Conservation (phyloP, 345 rosid species). For the Syzygium jambos region DNA sequence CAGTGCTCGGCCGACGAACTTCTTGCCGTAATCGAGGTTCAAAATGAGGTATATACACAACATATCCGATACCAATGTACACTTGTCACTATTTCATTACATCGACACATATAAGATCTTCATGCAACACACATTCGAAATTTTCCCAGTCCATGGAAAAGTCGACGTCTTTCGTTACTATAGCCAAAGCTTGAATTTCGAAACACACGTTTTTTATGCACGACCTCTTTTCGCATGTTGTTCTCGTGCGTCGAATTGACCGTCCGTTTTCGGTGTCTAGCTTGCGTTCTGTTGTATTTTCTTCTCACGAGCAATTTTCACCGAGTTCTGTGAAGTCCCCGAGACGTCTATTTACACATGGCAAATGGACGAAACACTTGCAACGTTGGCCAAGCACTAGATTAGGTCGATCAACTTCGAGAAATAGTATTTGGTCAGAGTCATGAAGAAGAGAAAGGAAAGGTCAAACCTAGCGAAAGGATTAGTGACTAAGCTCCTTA, state of each 20-base stretch:
- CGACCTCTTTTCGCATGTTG: not conserved
- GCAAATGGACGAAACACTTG: not conserved
- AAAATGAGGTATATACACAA: conserved; percentile 25
- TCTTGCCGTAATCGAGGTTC: conserved; percentile 22
- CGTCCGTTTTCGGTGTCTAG: not conserved
- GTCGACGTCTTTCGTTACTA: not conserved
- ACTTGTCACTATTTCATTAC: not conserved
- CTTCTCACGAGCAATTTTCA: not conserved
- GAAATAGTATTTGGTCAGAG: not conserved
- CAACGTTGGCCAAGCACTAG: not conserved
- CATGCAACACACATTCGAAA: not conserved
- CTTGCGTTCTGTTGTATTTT: not conserved
- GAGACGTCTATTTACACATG: not conserved
- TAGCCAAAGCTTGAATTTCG: not conserved
- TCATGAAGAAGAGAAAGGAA: not conserved
- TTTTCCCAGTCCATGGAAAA: not conserved
- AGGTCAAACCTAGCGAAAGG: not conserved
- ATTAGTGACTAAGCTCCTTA: not conserved
- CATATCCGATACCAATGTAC: not conserved
- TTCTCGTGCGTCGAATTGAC: not conserved
- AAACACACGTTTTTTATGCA: not conserved
- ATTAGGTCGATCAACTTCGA: not conserved
- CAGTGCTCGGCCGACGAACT: conserved; percentile 25
- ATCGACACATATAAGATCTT: not conserved
- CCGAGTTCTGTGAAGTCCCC: not conserved